Evolutionary conservation across 306 rosid genomes (phyloP).

Genomic region (Phaseolus lunatus): DNA sequence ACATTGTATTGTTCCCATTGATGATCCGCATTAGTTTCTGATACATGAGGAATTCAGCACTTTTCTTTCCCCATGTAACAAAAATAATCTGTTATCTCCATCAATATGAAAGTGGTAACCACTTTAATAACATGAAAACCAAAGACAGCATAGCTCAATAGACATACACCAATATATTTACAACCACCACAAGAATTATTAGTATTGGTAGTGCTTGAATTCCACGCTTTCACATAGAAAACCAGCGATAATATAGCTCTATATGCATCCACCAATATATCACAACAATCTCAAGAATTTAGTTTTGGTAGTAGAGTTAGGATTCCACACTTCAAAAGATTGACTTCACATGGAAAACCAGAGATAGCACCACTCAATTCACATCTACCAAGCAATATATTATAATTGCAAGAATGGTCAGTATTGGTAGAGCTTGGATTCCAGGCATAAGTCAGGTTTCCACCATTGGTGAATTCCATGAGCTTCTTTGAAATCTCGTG

Average conservation of each 20-base stretch:
- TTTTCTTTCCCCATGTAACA: too few species aligned
- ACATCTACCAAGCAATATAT: neutral
- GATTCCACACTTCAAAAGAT: too few species aligned
- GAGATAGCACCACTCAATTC: neutral
- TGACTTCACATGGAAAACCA: too few species aligned
- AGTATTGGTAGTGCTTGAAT: too few species aligned
- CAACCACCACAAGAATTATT: too few species aligned
- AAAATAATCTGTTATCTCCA: neutral
- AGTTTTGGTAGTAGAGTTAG: too few species aligned
- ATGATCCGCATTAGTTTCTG: neutral
- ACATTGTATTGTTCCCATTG: neutral
- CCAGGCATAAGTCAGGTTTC: conserved; percentile 61
- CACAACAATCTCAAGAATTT: too few species aligned
- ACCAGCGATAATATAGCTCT: too few species aligned
- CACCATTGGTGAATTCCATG: conserved; percentile 99
- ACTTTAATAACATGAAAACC: conserved; percentile 26
- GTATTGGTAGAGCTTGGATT: conserved; percentile 62
- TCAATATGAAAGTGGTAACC: neutral
- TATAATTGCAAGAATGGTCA: conserved; percentile 27
- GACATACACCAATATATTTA: too few species aligned
- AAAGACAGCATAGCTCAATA: conserved; percentile 13
- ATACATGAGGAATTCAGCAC: neutral
- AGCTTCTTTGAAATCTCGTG: conserved; percentile 68
- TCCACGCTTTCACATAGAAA: too few species aligned
- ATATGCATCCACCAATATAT: too few species aligned